Evolutionary conservation across 805 yeast genomes (phyloP), one percentile per base, ranked within the genome.

Genomic region (Priceomyces melissophilus): DNA sequence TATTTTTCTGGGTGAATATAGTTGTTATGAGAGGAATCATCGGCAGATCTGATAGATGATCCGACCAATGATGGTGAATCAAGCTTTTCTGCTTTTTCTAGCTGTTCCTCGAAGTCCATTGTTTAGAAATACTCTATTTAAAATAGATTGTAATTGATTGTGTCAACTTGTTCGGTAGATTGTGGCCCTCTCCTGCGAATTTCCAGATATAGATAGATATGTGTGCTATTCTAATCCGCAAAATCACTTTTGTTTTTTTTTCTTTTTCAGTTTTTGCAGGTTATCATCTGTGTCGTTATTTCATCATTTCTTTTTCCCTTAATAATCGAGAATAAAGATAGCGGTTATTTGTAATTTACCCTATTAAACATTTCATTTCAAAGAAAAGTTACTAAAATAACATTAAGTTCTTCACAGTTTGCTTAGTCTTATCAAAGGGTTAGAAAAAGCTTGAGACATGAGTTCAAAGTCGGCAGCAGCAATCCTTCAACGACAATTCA

Each of bases 401-500:
- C 35, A 32, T n/a, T 11, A 32, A 32, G 26, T 17, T 26, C 35
- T 20, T 10, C 4, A 26, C 11, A 32, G 25, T 13, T 32, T 32
- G 35, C 17, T 31, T 17, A 32, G 35, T 32, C 4, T 17, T 31
- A 14, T 14, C 16, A 32, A 17, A 32, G 35, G 25, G 6, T 32
- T 32, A 9, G 26, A n/a, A 17, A 16, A 10, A 13, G 23, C 17
- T 35, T 23, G 30, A 12, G 36, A 30, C n/a, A 70, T 69, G 74
- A 63, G 69, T 46, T 68, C 75, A 38, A 76, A 73, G 54, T 75
- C 83, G 25, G 89, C 91, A 23, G 89, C 95, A 12, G 82, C 95
- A 46, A 76, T 91, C 43, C 75, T 91, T 43, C 84, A 88, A 80
- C 89, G 93, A 76, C 97, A 91, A 75, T 90, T 75, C 68, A 81